These are phyloP conservation scores for Talaromyces sp. DNA, from an alignment of 2,329 filamentous ascomycete genomes.

Conservation along the genomic window DNA sequence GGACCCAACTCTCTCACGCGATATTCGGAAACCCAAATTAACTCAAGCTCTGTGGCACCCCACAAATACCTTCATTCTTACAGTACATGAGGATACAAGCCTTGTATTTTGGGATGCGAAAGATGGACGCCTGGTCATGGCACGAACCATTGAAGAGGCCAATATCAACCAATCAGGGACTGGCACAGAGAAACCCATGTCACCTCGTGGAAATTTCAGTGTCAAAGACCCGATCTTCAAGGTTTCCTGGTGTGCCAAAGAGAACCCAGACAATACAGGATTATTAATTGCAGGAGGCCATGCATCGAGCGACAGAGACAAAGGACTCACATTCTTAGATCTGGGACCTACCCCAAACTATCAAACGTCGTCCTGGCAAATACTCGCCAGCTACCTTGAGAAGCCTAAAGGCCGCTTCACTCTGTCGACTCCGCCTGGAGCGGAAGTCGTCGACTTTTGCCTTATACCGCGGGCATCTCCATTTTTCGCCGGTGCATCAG, in stretches of 20 bases:
- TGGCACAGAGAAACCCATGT: slow-evolving; percentile 39
- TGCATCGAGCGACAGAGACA: slow-evolving; percentile 61
- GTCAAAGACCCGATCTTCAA: slow-evolving; percentile 71
- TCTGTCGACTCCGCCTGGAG: slow-evolving; percentile 71
- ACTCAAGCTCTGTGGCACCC: slow-evolving; percentile 92
- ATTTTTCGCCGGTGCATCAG: slow-evolving; percentile 81
- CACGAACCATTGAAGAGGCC: slow-evolving; percentile 71
- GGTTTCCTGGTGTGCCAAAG: slow-evolving; percentile 89
- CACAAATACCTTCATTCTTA: slow-evolving; percentile 82
- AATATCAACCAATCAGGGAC: slow-evolving; percentile 66
- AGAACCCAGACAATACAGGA: slow-evolving; percentile 88
- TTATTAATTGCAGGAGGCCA: slow-evolving; percentile 81
- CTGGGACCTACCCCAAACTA: slow-evolving; percentile 85
- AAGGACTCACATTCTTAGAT: slow-evolving; percentile 84
- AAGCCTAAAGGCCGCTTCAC: slow-evolving; percentile 68
- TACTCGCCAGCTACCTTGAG: slow-evolving; percentile 72
- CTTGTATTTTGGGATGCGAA: slow-evolving; percentile 93
- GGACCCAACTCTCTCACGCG: slow-evolving; percentile 60
- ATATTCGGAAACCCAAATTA: slow-evolving; percentile 66
- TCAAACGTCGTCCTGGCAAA: slow-evolving; percentile 84
- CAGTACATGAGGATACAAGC: slow-evolving; percentile 84
- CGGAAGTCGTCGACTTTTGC: slow-evolving; percentile 75
- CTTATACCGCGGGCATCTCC: slow-evolving; percentile 78
- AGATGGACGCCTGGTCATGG: slow-evolving; percentile 78
- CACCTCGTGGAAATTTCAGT: slow-evolving; percentile 50